Conservation (phyloP, 352 stramenopile species). For the Saprolegnia parasitica region DNA sequence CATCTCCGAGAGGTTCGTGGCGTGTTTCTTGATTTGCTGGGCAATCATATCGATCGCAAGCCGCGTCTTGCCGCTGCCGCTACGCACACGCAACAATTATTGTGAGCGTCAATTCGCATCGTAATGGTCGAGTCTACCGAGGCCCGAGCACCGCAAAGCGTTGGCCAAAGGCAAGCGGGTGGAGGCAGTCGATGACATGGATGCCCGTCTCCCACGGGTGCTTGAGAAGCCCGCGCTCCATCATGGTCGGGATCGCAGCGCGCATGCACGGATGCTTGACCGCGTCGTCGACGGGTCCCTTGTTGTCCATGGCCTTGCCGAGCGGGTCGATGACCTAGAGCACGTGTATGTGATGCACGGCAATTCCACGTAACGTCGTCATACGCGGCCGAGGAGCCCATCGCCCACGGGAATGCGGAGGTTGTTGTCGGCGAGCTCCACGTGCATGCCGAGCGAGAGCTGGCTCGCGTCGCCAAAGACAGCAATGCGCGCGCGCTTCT, state of each 20-base stretch:
- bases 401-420: slow-evolving; percentile 49
- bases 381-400: slow-evolving; percentile 40
- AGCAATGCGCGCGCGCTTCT: slow-evolving; percentile 54
- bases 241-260: slow-evolving; percentile 57
- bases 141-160: slow-evolving; percentile 63
- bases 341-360: too few relatives aligned
- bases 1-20: slow-evolving; percentile 16
- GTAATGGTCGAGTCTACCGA: slow-evolving; percentile 33
- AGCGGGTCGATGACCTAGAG: slow-evolving; percentile 43
- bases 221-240: slow-evolving; percentile 49
- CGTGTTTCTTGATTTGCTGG: slow-evolving; percentile 43
- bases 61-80: slow-evolving; percentile 56
- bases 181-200: slow-evolving; percentile 68
- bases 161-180: slow-evolving; percentile 65
- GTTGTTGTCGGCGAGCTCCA: slow-evolving; percentile 47
- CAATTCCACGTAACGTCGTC: neutral
- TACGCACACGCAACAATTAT: neutral
- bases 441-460: slow-evolving; percentile 55
- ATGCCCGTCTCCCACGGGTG: slow-evolving; percentile 57
- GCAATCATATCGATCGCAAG: slow-evolving; percentile 62
- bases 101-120: neutral
- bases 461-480: slow-evolving; percentile 40
- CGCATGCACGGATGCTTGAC: slow-evolving; percentile 37
- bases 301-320: slow-evolving; percentile 35
- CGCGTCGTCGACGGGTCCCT: slow-evolving; percentile 44